These are phyloP conservation scores for Colletotrichum sp. DNA, from an alignment of 2,329 filamentous ascomycete species.

Conservation along the genomic window DNA sequence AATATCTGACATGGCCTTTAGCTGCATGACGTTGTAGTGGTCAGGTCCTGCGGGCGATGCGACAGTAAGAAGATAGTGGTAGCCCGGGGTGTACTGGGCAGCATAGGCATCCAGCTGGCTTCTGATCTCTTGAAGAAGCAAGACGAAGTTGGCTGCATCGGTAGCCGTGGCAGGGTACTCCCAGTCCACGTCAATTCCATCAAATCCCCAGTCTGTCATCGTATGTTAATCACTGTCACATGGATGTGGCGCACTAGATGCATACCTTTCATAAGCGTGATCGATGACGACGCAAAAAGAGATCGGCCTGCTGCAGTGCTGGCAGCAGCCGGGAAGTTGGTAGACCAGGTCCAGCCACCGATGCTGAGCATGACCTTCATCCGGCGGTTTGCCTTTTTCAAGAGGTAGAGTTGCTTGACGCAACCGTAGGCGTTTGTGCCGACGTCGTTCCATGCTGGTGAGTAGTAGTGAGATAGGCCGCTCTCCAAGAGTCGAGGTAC, in stretches of 20 bases:
- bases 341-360: conserved; percentile 85
- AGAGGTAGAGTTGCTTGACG: conserved; percentile 77
- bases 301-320: conserved; percentile 65
- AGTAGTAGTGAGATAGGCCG: not conserved
- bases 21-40: conserved; percentile 52
- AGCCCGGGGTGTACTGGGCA: conserved; percentile 43
- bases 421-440: conserved; percentile 75
- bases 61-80: conserved; percentile 60
- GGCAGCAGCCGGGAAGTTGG: conserved; percentile 73
- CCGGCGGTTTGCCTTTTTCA: conserved; percentile 79
- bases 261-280: conserved; percentile 64
- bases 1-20: conserved; percentile 38
- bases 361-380: conserved; percentile 82
- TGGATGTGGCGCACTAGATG: not conserved
- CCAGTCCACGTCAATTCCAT: conserved; percentile 51
- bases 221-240: not conserved
- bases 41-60: conserved; percentile 53
- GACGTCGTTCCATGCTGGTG: conserved; percentile 10
- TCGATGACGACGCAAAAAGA: conserved; percentile 72
- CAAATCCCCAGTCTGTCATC: conserved; percentile 66
- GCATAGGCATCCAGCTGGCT: conserved; percentile 54
- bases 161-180: conserved; percentile 38
- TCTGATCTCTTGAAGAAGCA: conserved; percentile 49
- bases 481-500: too few species aligned
- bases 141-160: conserved; percentile 48